Percentiles rank a stretch among this genome's conserved stretches.
These are phyloP conservation scores for Solanum arcanum DNA, from an alignment of 257 asterid genomes.

Conservation along the genomic window DNA sequence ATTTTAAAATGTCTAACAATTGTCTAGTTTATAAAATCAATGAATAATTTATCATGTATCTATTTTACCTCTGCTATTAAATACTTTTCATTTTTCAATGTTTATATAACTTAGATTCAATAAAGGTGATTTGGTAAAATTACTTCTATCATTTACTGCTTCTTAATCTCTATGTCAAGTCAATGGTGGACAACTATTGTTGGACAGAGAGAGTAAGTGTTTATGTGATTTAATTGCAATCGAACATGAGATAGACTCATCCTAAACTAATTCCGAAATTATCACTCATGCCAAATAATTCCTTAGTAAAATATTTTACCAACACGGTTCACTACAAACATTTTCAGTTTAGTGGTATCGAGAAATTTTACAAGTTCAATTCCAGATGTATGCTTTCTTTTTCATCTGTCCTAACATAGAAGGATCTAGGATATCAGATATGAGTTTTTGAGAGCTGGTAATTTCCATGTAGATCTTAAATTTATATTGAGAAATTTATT, in stretches of 20 bases:
- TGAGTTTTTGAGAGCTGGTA: rapidly evolving
- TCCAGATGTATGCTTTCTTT: neutral
- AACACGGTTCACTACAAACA: neutral
- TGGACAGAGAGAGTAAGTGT: neutral
- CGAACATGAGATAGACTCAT: neutral
- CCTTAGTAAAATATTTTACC: neutral
- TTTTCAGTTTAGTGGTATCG: neutral
- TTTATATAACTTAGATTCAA: neutral
- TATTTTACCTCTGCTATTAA: neutral
- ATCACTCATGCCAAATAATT: neutral
- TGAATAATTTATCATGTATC: neutral
- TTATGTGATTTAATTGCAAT: neutral
- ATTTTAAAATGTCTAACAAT: too few species aligned
- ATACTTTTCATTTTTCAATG: too few species aligned
- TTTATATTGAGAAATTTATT: neutral
- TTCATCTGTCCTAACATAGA: neutral
- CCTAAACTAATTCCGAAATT: neutral
- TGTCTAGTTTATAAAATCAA: too few species aligned
- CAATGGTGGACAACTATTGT: too few species aligned
- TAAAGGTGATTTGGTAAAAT: neutral
- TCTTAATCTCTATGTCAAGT: neutral
- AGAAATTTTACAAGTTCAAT: neutral
- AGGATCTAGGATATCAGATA: neutral
- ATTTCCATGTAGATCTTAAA: neutral
- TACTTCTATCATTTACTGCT: neutral